A percentile compares a stretch with the other conserved stretches of the same genome.
phyloP scores from a whole-genome alignment of 108 stramenopile genomes.

The Pseudonitzschia pungens region DNA sequence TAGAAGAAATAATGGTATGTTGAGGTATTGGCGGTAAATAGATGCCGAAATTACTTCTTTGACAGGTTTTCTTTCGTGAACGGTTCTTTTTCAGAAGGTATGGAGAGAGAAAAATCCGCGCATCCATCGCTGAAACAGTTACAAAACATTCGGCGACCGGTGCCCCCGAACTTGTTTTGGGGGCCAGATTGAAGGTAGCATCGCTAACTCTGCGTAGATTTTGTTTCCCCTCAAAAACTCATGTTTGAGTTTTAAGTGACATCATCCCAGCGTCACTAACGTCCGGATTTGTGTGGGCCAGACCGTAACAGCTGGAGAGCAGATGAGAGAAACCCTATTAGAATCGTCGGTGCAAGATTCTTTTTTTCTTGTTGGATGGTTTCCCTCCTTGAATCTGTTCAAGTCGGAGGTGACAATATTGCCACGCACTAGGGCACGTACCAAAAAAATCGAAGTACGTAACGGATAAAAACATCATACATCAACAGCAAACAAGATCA shows the following conservation, averaged over 20 bases:
- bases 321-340: background rate
- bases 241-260: background rate
- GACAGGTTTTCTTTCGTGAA: constrained; percentile 3
- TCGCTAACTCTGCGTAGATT: background rate
- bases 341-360: no score
- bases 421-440: no score
- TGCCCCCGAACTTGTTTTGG: background rate
- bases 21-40: background rate
- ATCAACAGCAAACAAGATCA: no score
- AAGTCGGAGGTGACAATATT: no score
- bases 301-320: background rate
- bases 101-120: background rate
- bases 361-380: no score
- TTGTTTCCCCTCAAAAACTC: background rate
- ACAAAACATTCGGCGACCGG: background rate
- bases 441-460: no score
- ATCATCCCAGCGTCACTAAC: background rate
- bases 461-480: no score
- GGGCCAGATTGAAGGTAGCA: background rate
- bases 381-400: no score
- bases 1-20: background rate
- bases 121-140: background rate
- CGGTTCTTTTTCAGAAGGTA: background rate
- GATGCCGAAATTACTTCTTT: background rate
- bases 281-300: background rate